Conservation (phyloP, 1,284 basidiomycete species). For the Grifola frondosa region DNA sequence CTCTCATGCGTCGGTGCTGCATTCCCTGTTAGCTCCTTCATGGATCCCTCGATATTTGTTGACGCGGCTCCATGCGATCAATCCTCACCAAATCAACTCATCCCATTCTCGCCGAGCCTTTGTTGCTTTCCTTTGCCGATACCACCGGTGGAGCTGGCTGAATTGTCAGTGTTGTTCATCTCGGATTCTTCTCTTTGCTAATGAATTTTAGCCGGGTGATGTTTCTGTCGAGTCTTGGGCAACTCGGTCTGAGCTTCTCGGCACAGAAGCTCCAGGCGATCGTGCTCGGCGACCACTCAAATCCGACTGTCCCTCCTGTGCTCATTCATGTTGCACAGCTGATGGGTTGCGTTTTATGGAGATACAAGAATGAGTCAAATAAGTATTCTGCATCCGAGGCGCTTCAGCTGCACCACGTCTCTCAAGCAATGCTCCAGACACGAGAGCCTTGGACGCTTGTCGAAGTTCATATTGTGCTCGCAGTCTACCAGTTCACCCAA, state of each 20-base stretch:
- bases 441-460: background rate
- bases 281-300: background rate
- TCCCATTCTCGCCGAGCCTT: background rate
- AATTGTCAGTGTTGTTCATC: constrained; percentile 1
- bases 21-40: too few species aligned
- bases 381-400: background rate
- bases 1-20: too few species aligned
- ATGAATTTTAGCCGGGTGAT: background rate
- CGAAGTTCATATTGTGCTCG: constrained; percentile 5
- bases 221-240: background rate
- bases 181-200: background rate
- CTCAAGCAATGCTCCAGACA: constrained; percentile 1
- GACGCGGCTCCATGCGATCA: too few species aligned
- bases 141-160: background rate
- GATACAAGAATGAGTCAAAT: background rate
- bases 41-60: too few species aligned
- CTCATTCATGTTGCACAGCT: constrained; percentile 2
- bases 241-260: background rate
- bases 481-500: background rate
- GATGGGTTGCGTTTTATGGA: background rate
- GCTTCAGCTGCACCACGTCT: constrained; percentile 4
- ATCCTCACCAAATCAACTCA: too few species aligned
- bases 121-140: background rate
- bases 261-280: background rate
- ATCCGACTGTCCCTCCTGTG: constrained; percentile 1